These are phyloP conservation scores for Westerdykella aurantiaca DNA, from an alignment of 2,329 filamentous ascomycete genomes.

Conservation along the genomic window DNA sequence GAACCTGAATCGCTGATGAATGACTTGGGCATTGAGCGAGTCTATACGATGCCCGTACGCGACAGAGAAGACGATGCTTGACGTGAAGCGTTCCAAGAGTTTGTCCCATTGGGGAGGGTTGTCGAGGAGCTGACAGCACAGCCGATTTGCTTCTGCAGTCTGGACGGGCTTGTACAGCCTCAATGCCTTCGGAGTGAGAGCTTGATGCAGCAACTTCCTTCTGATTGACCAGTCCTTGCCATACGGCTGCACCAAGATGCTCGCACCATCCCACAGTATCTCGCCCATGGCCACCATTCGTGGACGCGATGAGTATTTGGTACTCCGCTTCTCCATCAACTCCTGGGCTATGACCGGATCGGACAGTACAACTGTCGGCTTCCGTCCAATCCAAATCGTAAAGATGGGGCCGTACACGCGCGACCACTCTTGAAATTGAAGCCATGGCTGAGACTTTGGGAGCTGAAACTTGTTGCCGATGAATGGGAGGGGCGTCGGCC, in stretches of 20 bases:
- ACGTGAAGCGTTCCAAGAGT: slow-evolving; percentile 45
- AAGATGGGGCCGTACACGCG: slow-evolving; percentile 44
- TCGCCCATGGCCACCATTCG: slow-evolving; percentile 44
- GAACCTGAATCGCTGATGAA: slow-evolving; percentile 44
- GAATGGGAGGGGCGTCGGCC: slow-evolving; percentile 44
- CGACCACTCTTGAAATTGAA: slow-evolving; percentile 41
- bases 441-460: slow-evolving; percentile 30
- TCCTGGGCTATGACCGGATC: slow-evolving; percentile 43
- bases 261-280: slow-evolving; percentile 41
- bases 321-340: slow-evolving; percentile 43
- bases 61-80: slow-evolving; percentile 47
- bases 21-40: slow-evolving; percentile 43
- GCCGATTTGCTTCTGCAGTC: slow-evolving; percentile 45
- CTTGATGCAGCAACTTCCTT: slow-evolving; percentile 35
- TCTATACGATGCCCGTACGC: slow-evolving; percentile 49
- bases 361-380: slow-evolving; percentile 42
- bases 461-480: slow-evolving; percentile 36
- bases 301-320: slow-evolving; percentile 43
- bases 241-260: slow-evolving; percentile 46
- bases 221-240: slow-evolving; percentile 44
- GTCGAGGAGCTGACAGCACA: slow-evolving; percentile 41
- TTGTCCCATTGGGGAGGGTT: slow-evolving; percentile 42
- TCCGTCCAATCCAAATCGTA: slow-evolving; percentile 46
- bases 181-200: slow-evolving; percentile 42
- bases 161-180: slow-evolving; percentile 46